These are phyloP conservation scores for Speleostelium caveatum DNA, from an alignment of 78 protist species.

Conservation along the genomic window DNA sequence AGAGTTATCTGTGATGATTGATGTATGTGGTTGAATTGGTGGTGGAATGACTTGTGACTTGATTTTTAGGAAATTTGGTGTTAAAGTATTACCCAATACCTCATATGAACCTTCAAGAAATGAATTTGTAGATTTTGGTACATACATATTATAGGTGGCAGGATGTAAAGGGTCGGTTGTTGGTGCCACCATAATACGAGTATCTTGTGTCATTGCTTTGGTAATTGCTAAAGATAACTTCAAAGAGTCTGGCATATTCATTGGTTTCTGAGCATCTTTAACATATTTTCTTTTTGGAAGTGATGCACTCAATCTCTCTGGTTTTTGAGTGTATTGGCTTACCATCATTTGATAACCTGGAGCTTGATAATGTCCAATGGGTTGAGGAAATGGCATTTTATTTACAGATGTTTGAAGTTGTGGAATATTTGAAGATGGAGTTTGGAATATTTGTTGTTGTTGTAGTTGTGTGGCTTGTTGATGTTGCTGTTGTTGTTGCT, in stretches of 20 bases:
- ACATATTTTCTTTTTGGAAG: conserved; percentile 55
- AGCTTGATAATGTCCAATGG: background rate
- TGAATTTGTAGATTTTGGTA: conserved; percentile 2
- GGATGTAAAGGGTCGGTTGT: background rate
- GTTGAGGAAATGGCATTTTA: background rate
- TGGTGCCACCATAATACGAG: conserved; percentile 31
- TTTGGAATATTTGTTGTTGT: conserved; percentile 29
- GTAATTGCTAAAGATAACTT: conserved; percentile 17
- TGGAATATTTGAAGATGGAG: background rate
- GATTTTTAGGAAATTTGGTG: conserved; percentile 26
- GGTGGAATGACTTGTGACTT: background rate
- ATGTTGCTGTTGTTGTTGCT: conserved; percentile 22
- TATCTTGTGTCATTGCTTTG: conserved; percentile 24
- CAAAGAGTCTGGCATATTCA: conserved; percentile 17
- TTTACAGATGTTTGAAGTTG: background rate
- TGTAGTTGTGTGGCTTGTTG: conserved; percentile 16
- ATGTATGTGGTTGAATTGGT: background rate
- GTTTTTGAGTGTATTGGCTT: conserved; percentile 25
- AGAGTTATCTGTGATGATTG: background rate
- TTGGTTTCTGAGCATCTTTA: conserved; percentile 14
- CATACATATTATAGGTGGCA: conserved; percentile 31
- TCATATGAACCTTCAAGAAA: conserved; percentile 8
- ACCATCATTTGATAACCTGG: background rate
- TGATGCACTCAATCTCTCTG: background rate
- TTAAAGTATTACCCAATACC: background rate